Percentiles rank a stretch among this genome's conserved stretches.
These are phyloP conservation scores for Boletus reticuloceps DNA, from an alignment of 768 basidiomycete genomes.

Conservation along the genomic window DNA sequence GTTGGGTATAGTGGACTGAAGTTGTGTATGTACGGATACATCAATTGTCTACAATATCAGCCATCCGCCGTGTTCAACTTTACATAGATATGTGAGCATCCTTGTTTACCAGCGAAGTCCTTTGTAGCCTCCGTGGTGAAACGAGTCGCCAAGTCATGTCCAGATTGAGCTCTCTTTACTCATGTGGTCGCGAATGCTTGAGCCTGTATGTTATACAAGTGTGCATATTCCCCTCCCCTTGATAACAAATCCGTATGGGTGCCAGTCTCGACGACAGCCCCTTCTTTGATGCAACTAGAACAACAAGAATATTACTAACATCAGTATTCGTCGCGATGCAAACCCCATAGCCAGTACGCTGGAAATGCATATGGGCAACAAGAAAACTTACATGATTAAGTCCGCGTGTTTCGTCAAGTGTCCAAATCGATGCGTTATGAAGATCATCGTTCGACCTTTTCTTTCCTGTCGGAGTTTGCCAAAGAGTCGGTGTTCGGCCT, in stretches of 20 bases:
- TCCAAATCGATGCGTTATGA: conserved; percentile 41
- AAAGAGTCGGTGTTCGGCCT: conserved; percentile 34
- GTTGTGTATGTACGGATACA: too few species aligned
- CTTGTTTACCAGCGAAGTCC: too few species aligned
- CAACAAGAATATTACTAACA: not conserved
- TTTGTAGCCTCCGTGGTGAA: too few species aligned
- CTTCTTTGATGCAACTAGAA: conserved; percentile 33
- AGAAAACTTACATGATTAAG: conserved; percentile 32
- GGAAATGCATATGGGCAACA: too few species aligned
- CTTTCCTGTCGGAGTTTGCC: conserved; percentile 24
- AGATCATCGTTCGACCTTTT: conserved; percentile 38
- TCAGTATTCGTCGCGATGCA: not conserved
- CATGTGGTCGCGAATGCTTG: conserved; percentile 23
- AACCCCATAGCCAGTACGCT: not conserved
- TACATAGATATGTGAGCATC: too few species aligned
- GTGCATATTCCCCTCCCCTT: conserved; percentile 32
- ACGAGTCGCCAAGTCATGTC: too few species aligned
- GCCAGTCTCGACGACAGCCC: conserved; percentile 31
- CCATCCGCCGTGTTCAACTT: too few species aligned
- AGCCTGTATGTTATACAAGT: conserved; percentile 33
- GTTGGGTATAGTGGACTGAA: too few species aligned
- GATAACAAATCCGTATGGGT: conserved; percentile 32
- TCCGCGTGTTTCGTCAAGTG: conserved; percentile 38
- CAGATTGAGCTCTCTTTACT: not conserved
- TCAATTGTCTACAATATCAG: too few species aligned